A percentile compares a stretch with the other conserved stretches of the same genome.
Evolutionary conservation across 2,329 filamentous ascomycete genomes (phyloP).

Genomic region (Botrytis cinerea): DNA sequence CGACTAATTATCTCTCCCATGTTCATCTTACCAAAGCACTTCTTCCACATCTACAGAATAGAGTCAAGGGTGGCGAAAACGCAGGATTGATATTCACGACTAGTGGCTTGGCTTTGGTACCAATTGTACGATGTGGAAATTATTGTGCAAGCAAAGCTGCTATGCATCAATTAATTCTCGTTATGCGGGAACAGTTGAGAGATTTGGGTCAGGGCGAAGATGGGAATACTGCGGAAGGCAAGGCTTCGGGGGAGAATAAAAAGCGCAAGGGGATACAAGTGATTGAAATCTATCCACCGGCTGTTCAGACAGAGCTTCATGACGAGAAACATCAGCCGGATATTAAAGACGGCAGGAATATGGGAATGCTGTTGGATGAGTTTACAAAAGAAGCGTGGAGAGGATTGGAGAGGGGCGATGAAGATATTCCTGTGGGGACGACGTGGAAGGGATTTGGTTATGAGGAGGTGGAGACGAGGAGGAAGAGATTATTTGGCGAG

Average conservation of each 20-base stretch:
- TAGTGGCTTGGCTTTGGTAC: conserved; percentile 30
- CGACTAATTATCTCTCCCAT: conserved; percentile 47
- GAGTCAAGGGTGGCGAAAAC: neutral
- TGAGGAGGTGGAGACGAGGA: conserved; percentile 4
- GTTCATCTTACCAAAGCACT: conserved; percentile 45
- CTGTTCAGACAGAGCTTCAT: conserved; percentile 47
- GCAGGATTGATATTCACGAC: conserved; percentile 33
- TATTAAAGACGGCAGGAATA: conserved; percentile 44
- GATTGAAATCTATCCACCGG: conserved; percentile 46
- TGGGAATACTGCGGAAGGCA: no score
- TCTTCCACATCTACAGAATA: conserved; percentile 40
- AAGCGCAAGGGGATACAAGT: conserved; percentile 40
- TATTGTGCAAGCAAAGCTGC: conserved; percentile 51
- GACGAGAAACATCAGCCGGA: conserved; percentile 49
- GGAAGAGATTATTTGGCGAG: conserved; percentile 5
- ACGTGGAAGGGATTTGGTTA: conserved; percentile 4
- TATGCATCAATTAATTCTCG: conserved; percentile 47
- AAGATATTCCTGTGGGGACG: conserved; percentile 32
- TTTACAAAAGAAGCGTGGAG: conserved; percentile 45
- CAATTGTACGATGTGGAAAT: conserved; percentile 28
- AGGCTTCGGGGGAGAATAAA: conserved; percentile 28
- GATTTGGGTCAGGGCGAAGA: conserved; percentile 29
- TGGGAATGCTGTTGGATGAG: conserved; percentile 52
- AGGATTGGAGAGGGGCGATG: conserved; percentile 29
- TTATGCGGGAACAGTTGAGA: conserved; percentile 47